Evolutionary conservation across 2,329 filamentous ascomycete species (phyloP), one percentile per base, ranked within the genome.

Genomic region (Tolypocladium tropicale): DNA sequence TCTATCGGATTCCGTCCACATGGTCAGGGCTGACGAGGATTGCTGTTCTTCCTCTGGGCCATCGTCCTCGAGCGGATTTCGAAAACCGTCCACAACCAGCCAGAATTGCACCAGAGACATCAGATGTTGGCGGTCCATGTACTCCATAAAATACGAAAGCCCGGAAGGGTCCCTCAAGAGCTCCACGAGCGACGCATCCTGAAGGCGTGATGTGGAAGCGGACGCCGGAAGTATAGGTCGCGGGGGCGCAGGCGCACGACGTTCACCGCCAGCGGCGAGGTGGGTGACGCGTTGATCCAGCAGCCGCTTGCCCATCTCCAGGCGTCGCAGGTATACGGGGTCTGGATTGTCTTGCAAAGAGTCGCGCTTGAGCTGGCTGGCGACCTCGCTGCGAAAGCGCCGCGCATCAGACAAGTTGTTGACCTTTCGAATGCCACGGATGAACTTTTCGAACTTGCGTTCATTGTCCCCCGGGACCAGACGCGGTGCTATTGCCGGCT

Each of bases 121-220:
- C 30, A 93, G 78, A 18, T 82, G 80, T 67, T 92, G 88, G 46
- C 94, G 85, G 68, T 99, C 94, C 94, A 99, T 99, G 66, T 91
- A 97, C 68, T 99, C 94, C 94, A 99, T 99, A 74, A 99, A 97
- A 68, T 96, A 99, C 2, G 94, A 97, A 10, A 99, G 78, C 0
- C 90, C 93, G 1, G 93, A 88, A 2, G 94, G 83, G 70, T 95
- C 91, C 62, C 92, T 88, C 57, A 99, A 78, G n/a, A 99, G 79
- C 61, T 97, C 91, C 14, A 86, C 82, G 2, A 97, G 76, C 1
- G 89, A 85, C 9, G 87, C 86, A 63, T 88, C 88, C 60, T 91
- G 86, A 41, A 92, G 75, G 49, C 79, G 81, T 2, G 88, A 87
- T n/a, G 80, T 73, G 16, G 70, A 68, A 2, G 61, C 63, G 28